Conservation (phyloP, 495 filamentous ascomycete genomes). For the Neurospora sp. region DNA sequence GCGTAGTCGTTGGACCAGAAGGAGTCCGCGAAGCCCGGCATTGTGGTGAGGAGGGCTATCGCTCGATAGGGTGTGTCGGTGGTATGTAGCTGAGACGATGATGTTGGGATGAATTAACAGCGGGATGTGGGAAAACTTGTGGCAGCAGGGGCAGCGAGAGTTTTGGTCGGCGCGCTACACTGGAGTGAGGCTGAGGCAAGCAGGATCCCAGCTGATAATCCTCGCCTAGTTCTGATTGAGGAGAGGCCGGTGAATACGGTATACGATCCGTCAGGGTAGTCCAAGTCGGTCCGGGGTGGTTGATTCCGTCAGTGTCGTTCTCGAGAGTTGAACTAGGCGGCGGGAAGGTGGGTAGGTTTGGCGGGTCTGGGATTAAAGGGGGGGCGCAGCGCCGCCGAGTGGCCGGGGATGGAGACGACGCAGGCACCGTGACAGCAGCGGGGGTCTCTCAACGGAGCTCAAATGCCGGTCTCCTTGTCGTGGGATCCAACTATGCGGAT, state of each 20-base stretch:
- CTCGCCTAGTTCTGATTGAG: not conserved
- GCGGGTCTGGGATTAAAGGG: not conserved
- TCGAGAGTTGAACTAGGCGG: not conserved
- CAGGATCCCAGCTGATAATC: conserved; percentile 8
- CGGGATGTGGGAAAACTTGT: not conserved
- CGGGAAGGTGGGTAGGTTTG: not conserved
- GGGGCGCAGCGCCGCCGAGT: not conserved
- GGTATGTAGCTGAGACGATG: not conserved
- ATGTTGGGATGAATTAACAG: not conserved
- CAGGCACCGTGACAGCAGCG: not conserved
- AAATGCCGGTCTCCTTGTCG: not conserved
- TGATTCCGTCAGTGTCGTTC: not conserved
- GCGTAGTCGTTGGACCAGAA: conserved; percentile 96
- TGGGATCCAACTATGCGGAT: not conserved
- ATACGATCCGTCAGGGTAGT: not conserved
- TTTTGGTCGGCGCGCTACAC: conserved; percentile 7
- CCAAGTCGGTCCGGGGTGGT: not conserved
- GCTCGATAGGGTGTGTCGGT: not conserved
- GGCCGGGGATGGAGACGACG: not conserved
- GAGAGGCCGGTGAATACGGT: not conserved
- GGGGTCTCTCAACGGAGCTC: not conserved
- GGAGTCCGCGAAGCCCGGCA: conserved; percentile 85
- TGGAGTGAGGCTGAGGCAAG: conserved; percentile 18
- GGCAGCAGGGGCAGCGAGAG: conserved; percentile 14
- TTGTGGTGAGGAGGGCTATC: conserved; percentile 25